Evolutionary conservation across 441 rosid species (phyloP).

Genomic region (Isatis lusitanica): DNA sequence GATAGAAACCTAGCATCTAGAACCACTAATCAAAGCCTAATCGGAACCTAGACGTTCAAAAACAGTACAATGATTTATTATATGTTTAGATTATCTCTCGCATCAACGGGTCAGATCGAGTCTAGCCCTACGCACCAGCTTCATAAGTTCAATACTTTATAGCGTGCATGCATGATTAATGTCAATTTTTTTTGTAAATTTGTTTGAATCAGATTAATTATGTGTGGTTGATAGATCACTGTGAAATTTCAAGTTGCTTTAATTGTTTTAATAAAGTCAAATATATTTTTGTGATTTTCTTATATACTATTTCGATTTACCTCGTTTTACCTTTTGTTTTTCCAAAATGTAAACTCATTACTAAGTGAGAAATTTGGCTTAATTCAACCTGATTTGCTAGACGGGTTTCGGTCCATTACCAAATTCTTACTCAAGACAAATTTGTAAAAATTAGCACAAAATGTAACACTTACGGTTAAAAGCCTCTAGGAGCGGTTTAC

Average conservation of each 20-base stretch:
- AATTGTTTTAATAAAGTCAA: not conserved
- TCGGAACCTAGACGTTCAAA: no score
- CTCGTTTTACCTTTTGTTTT: not conserved
- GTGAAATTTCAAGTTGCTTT: not conserved
- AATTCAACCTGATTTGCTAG: not conserved
- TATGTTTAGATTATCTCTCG: no score
- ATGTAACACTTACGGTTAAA: no score
- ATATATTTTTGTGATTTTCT: not conserved
- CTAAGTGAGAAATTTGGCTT: not conserved
- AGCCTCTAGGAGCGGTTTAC: no score
- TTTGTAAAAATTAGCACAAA: no score
- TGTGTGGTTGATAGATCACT: not conserved
- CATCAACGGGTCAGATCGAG: slow-evolving; percentile 1
- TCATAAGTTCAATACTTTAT: slow-evolving; percentile 25
- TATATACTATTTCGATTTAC: not conserved
- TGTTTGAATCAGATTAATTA: not conserved
- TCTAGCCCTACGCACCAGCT: not conserved
- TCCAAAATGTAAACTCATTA: not conserved
- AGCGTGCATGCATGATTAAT: not conserved
- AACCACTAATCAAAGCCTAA: no score
- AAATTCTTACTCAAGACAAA: not conserved
- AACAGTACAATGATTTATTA: no score
- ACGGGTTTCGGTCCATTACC: not conserved
- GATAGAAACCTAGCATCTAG: no score
- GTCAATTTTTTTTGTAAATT: slow-evolving; percentile 5